Conservation (phyloP, 2,329 filamentous ascomycete species). For the Xylariaceae sp. region DNA sequence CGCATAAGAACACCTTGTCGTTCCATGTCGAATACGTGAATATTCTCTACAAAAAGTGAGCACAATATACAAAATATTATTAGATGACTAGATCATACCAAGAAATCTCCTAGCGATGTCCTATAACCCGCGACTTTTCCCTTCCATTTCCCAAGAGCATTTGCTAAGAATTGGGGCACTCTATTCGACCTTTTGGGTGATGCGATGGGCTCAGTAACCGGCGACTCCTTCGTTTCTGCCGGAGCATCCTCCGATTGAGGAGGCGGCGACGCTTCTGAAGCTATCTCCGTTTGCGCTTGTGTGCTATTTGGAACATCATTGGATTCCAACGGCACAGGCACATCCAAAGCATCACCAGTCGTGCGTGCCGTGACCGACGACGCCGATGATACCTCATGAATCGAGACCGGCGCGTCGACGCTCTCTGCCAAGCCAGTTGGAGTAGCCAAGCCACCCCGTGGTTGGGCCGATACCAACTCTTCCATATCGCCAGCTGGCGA, state of each 20-base stretch:
- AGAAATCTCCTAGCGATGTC: slow-evolving; percentile 23
- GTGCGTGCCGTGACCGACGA: slow-evolving; percentile 11
- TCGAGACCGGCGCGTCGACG: background rate
- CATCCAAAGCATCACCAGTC: slow-evolving; percentile 20
- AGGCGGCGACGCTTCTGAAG: slow-evolving; percentile 24
- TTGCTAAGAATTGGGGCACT: slow-evolving; percentile 10
- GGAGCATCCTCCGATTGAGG: slow-evolving; percentile 18
- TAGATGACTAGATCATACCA: slow-evolving; percentile 18
- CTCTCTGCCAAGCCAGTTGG: background rate
- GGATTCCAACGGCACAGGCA: slow-evolving; percentile 20
- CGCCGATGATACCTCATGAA: slow-evolving; percentile 3
- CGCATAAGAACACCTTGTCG: slow-evolving; percentile 25
- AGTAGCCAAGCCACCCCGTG: slow-evolving; percentile 3
- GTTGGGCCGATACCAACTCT: background rate
- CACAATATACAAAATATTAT: background rate
- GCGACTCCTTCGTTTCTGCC: slow-evolving; percentile 22
- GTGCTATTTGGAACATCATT: background rate
- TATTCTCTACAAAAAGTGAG: slow-evolving; percentile 26
- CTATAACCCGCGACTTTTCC: slow-evolving; percentile 19
- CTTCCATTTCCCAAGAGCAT: slow-evolving; percentile 12
- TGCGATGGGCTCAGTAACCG: slow-evolving; percentile 15
- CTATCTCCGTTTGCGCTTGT: slow-evolving; percentile 17
- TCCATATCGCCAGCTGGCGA: slow-evolving; percentile 9
- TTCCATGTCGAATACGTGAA: slow-evolving; percentile 29
- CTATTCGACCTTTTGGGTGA: slow-evolving; percentile 14